phyloP scores from a whole-genome alignment of 2,329 filamentous ascomycete genomes.

The Fusarium tupiense region DNA sequence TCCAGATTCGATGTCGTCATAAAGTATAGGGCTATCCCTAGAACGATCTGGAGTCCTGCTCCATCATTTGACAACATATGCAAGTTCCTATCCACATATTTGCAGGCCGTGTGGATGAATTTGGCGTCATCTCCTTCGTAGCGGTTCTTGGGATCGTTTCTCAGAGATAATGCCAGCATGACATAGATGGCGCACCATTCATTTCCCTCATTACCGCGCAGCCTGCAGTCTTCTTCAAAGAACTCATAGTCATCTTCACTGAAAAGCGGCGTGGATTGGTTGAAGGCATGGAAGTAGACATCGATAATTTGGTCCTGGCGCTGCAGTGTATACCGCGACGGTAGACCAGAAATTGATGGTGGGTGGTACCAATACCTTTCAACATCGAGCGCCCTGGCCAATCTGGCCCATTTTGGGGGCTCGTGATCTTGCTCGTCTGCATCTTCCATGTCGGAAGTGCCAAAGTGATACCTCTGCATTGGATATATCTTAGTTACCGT shows the following conservation, averaged over 20 bases:
- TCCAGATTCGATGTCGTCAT: background rate
- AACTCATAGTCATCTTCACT: background rate
- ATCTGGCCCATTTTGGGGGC: background rate
- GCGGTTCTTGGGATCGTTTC: background rate
- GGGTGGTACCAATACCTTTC: background rate
- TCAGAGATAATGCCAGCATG: slow-evolving; percentile 12
- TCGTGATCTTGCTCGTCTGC: background rate
- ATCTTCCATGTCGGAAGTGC: background rate
- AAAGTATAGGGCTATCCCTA: background rate
- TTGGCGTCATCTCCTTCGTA: background rate
- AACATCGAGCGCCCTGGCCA: background rate
- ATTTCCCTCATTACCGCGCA: background rate
- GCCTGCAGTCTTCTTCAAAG: background rate
- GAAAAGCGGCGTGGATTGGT: background rate
- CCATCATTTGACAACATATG: background rate
- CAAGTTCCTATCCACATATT: slow-evolving; percentile 4
- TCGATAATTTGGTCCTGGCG: background rate
- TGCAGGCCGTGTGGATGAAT: background rate
- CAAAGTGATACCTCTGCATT: background rate
- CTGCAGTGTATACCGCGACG: background rate
- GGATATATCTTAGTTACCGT: fast-evolving
- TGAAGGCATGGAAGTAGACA: background rate
- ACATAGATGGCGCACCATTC: slow-evolving; percentile 1
- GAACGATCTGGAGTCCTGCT: slow-evolving; percentile 5
- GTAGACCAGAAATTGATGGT: background rate